A percentile compares a stretch with the other conserved stretches of the same genome.
phyloP scores from a whole-genome alignment of 2,329 filamentous ascomycete genomes.

The Colletotrichum chrysophilum region DNA sequence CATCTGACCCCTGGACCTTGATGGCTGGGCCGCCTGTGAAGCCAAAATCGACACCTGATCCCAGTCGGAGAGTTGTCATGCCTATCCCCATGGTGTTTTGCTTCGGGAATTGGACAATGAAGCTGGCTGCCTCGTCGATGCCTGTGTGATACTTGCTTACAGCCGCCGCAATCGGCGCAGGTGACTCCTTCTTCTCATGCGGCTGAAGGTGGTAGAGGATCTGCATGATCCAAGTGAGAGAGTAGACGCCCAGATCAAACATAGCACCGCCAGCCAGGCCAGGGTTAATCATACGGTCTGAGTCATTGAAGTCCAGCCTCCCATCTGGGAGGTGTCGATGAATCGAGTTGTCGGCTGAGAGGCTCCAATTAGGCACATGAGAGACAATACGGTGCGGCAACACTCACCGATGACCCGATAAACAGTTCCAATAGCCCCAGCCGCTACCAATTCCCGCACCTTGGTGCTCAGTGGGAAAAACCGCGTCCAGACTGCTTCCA shows the following conservation, averaged over 20 bases:
- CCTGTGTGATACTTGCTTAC: slow-evolving; percentile 67
- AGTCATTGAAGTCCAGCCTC: slow-evolving; percentile 49
- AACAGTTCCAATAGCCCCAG: slow-evolving; percentile 64
- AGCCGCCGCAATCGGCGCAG: slow-evolving; percentile 61
- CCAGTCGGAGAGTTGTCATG: slow-evolving; percentile 67
- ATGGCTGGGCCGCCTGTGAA: slow-evolving; percentile 70
- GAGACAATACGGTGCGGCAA: background rate
- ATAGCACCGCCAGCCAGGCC: slow-evolving; percentile 83
- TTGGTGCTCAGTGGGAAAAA: slow-evolving; percentile 85
- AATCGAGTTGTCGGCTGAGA: background rate
- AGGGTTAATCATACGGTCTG: slow-evolving; percentile 80
- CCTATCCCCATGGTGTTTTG: slow-evolving; percentile 75
- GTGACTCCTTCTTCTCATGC: slow-evolving; percentile 68
- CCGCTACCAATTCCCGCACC: slow-evolving; percentile 67
- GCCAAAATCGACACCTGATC: slow-evolving; percentile 62
- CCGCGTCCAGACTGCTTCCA: slow-evolving; percentile 90
- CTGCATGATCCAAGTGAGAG: slow-evolving; percentile 90
- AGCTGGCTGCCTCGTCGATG: slow-evolving; percentile 76
- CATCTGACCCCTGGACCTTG: slow-evolving; percentile 79
- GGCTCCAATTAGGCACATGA: slow-evolving; percentile 14
- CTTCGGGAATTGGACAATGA: slow-evolving; percentile 77
- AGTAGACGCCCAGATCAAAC: slow-evolving; percentile 86
- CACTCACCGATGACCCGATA: slow-evolving; percentile 62
- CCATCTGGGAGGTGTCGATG: slow-evolving; percentile 43
- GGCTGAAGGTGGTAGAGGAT: slow-evolving; percentile 82